Base-by-base conservation (phyloP, 768 basidiomycete genomes). In the Mycena sanguinolenta region DNA sequence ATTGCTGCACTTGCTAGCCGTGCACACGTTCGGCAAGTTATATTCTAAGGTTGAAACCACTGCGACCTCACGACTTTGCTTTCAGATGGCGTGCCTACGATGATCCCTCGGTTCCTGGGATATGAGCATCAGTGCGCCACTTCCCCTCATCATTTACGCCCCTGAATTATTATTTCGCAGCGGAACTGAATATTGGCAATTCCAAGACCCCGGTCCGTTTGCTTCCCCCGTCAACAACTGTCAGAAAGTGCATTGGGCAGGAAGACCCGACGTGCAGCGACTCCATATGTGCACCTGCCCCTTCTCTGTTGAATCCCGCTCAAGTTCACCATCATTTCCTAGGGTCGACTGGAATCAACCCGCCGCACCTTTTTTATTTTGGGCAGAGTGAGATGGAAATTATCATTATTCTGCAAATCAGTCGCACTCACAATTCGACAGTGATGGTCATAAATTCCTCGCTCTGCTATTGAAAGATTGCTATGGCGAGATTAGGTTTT, bases 31-130 rank as follows among this genome's bases (percentile, higher is more conserved):
- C 55, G 87, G 87, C 84, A 61, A 36, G 75, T 1, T 0, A 30
- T 44, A 19, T 13, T 4, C 23, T 8, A 58, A 16, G 2, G 17
- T 53, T 44, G 39, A 39, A 17, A 30, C n/a, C 12, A 46, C 21
- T 21, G 25, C 5, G 2, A n/a, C 8, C n/a, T 46, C 9, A 46
- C 21, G 7, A 21, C 25, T 17, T 34, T 21, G 3, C 27, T 3
- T 7, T 57, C 32, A 86, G 87, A 88, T 67, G 87, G 87, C 10
- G 85, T 88, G 10, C 87, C 88, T 5, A 87, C 86, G 7, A 82
- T 89, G 71, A 77, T 89, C 52, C 84, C 84, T 32, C 78, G 81
- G 60, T 70, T 32, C 36, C 76, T 86, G 17, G 88, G 87, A 21
- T 89, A 89, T 73, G 80, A 75, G 49, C 88, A 88, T 65, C 86